A percentile compares a stretch with the other conserved stretches of the same genome.
Evolutionary conservation across 2,329 filamentous ascomycete species (phyloP).

Genomic region (Alternaria postmessia): DNA sequence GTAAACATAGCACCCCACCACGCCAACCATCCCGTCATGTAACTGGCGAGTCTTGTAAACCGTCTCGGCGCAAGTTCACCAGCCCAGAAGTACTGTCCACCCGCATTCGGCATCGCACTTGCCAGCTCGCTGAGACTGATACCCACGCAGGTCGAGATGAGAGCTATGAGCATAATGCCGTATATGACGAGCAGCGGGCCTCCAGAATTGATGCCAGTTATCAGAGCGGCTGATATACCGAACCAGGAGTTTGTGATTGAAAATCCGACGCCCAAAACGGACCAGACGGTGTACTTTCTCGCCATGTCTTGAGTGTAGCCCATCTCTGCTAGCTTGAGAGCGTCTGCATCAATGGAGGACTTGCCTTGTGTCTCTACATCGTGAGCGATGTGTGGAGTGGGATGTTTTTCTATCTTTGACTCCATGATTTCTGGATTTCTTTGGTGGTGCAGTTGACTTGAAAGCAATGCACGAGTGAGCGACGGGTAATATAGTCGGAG

Average conservation of each 20-base stretch:
- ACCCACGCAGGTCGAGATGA: conserved; percentile 58
- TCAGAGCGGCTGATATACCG: conserved; percentile 58
- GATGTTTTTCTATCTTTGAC: conserved; percentile 24
- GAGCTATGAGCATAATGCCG: conserved; percentile 57
- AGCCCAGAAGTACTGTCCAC: conserved; percentile 63
- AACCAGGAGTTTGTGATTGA: conserved; percentile 63
- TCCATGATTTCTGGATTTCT: conserved; percentile 7
- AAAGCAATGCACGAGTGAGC: background rate
- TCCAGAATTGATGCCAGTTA: conserved; percentile 61
- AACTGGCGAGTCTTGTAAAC: conserved; percentile 57
- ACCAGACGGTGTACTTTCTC: conserved; percentile 60
- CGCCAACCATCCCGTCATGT: conserved; percentile 61
- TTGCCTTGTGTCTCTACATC: conserved; percentile 21
- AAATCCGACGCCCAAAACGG: conserved; percentile 60
- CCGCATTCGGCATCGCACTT: conserved; percentile 60
- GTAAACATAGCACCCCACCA: conserved; percentile 65
- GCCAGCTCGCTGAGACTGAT: conserved; percentile 58
- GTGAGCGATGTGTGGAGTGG: conserved; percentile 11
- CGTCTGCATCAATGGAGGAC: conserved; percentile 47
- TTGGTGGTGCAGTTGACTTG: background rate
- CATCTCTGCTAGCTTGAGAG: conserved; percentile 57
- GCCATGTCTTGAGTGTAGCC: conserved; percentile 59
- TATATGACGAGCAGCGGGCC: conserved; percentile 60
- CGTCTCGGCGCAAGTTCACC: conserved; percentile 57
- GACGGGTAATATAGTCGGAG: background rate